phyloP scores from a whole-genome alignment of 2,329 filamentous ascomycete species.

The Aspergillus sp. region DNA sequence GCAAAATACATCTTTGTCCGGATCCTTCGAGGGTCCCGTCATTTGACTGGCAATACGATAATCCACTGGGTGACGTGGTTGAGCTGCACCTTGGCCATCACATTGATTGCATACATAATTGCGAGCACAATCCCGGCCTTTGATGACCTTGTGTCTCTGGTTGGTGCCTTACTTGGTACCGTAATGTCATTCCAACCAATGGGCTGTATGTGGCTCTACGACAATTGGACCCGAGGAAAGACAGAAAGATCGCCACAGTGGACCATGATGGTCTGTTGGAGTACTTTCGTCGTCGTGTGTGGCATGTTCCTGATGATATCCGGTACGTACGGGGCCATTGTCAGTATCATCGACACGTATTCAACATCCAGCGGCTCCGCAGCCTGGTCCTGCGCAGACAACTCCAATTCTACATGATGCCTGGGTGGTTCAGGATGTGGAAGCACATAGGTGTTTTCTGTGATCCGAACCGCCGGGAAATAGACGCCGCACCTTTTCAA shows the following conservation, averaged over 20 bases:
- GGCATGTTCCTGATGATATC: slow-evolving; percentile 45
- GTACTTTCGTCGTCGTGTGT: slow-evolving; percentile 32
- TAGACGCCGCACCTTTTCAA: background rate
- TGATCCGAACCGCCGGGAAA: background rate
- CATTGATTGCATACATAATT: slow-evolving; percentile 17
- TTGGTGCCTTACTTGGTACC: slow-evolving; percentile 18
- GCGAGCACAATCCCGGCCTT: slow-evolving; percentile 21
- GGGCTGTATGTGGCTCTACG: slow-evolving; percentile 30
- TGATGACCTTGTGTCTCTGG: slow-evolving; percentile 14
- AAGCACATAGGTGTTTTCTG: background rate
- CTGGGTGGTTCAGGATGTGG: background rate
- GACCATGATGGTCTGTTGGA: slow-evolving; percentile 20
- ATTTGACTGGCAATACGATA: slow-evolving; percentile 14
- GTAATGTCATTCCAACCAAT: slow-evolving; percentile 18
- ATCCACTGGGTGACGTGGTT: slow-evolving; percentile 20
- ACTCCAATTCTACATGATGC: slow-evolving; percentile 29
- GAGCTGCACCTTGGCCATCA: slow-evolving; percentile 16
- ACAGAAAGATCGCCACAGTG: slow-evolving; percentile 13
- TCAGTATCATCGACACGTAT: slow-evolving; percentile 40
- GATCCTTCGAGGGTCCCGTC: slow-evolving; percentile 12
- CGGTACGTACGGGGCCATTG: slow-evolving; percentile 46
- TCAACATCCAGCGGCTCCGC: slow-evolving; percentile 32
- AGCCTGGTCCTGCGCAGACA: slow-evolving; percentile 46
- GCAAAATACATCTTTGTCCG: slow-evolving; percentile 17
- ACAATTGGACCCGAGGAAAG: slow-evolving; percentile 26